These are phyloP conservation scores for Plantago lanceolata DNA, from an alignment of 305 asterid genomes.

Conservation along the genomic window DNA sequence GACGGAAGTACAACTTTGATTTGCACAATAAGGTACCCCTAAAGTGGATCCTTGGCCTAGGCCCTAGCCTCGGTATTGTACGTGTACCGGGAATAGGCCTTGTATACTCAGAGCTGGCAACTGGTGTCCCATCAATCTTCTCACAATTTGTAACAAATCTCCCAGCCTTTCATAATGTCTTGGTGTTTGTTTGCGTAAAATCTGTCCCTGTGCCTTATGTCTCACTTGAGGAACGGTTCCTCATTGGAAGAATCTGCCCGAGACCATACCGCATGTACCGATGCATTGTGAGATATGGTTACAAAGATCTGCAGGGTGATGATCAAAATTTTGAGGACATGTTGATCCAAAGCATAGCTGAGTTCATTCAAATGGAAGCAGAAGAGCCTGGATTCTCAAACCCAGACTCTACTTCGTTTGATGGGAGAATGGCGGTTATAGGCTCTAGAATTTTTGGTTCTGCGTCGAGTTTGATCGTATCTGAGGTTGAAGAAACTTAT, in stretches of 20 bases:
- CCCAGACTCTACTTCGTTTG: constrained; percentile 61
- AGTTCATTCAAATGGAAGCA: constrained; percentile 94
- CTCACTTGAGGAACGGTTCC: constrained; percentile 84
- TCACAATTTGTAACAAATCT: constrained; percentile 91
- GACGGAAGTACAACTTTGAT: constrained; percentile 85
- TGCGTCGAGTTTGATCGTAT: constrained; percentile 41
- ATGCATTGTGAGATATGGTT: constrained; percentile 93
- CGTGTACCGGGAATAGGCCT: constrained; percentile 98
- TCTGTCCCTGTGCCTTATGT: constrained; percentile 82
- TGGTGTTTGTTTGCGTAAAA: constrained; percentile 95
- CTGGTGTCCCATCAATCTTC: constrained; percentile 89
- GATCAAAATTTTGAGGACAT: constrained; percentile 76
- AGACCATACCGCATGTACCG: constrained; percentile 92
- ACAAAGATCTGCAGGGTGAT: constrained; percentile 86
- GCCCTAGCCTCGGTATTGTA: constrained; percentile 91
- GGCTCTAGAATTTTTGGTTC: constrained; percentile 51
- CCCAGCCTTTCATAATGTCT: constrained; percentile 86
- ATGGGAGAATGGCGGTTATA: constrained; percentile 96
- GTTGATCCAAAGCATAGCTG: constrained; percentile 85
- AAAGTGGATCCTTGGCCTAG: constrained; percentile 87
- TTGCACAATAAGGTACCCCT: constrained; percentile 86
- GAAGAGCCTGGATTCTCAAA: constrained; percentile 71
- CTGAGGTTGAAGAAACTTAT: constrained; percentile 42
- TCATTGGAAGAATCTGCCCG: constrained; percentile 94
- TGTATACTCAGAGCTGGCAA: constrained; percentile 86